Evolutionary conservation across 2,329 filamentous ascomycete species (phyloP), one percentile per base, ranked within the genome.

Genomic region (Diaporthe amygdali): DNA sequence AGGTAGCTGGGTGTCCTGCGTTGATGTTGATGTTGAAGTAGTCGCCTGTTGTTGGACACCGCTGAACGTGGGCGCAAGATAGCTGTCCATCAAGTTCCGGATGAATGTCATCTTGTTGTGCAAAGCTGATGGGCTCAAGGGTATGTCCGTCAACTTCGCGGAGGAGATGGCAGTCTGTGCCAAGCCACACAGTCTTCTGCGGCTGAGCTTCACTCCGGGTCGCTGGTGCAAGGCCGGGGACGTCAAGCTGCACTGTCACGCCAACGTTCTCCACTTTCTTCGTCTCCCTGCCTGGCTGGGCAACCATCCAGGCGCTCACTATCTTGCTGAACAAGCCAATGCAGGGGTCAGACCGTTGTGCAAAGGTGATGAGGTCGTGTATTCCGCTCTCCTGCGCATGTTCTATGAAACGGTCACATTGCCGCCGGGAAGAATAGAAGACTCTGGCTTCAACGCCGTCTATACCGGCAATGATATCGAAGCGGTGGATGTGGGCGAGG

Each of bases 1-100:
- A 96, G 0, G 85, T 89, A 0, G 88, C 79, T 0, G 77, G 78
- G 0, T 78, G 80, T 0, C 90, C 91, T 22, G 93, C 79, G 0
- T 90, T 86, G n/a, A 95, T 87, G 77, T 97, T 97, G 82, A 89
- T 96, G 81, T 96, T 97, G 85, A 89, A 96, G 8, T 93, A 78
- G 74, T 96, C 93, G 8, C 94, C 94, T 0, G 91, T 95, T 0
- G 82, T 80, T 0, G 92, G 92, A 78, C 96, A 93, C 0, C 88
- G 87, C 68, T 92, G 90, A 0, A 92, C 89, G 78, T 97, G 94
- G 0, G 94, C 89, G 47, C 89, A 91, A 2, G 92, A 91, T 17
- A 93, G 78, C 0, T 87, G 88, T 0, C 94, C 94, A 15, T 84
- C 89, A 15, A 97, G 85, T 0, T 88, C 85, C 0, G 92, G 91